phyloP scores from a whole-genome alignment of 441 rosid species.

The Gossypium trilobum region DNA sequence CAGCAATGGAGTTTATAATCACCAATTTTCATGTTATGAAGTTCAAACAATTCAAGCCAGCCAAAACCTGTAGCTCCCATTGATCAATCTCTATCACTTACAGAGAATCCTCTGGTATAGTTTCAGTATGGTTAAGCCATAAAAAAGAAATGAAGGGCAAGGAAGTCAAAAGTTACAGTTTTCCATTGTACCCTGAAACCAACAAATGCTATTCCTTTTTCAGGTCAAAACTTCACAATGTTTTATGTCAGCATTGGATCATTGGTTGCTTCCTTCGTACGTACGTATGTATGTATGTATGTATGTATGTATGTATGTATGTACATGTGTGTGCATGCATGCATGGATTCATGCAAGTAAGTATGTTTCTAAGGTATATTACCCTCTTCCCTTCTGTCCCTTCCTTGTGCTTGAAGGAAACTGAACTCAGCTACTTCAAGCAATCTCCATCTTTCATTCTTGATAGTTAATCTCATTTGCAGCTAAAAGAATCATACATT shows the following conservation, averaged over 20 bases:
- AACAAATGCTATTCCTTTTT: neutral
- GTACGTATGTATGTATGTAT: too few species aligned
- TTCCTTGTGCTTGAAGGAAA: neutral
- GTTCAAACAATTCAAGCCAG: neutral
- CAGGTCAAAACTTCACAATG: neutral
- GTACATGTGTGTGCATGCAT: too few species aligned
- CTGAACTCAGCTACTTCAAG: neutral
- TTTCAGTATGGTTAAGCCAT: neutral
- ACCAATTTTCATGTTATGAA: neutral
- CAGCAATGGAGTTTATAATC: neutral
- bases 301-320: too few species aligned
- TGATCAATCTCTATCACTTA: neutral
- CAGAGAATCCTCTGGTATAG: neutral
- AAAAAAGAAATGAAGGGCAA: neutral
- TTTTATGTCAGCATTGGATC: neutral
- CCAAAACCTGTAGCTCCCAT: neutral
- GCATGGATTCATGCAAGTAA: too few species aligned
- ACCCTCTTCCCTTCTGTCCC: neutral
- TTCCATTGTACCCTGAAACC: too few species aligned
- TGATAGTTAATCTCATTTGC: neutral
- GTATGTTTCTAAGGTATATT: too few species aligned
- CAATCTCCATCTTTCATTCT: neutral
- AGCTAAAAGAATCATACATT: conserved; percentile 2
- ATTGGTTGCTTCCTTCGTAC: neutral
- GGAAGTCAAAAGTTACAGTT: neutral